These are phyloP conservation scores for Xylariaceae sp. DNA, from an alignment of 2,329 filamentous ascomycete genomes.

Conservation along the genomic window DNA sequence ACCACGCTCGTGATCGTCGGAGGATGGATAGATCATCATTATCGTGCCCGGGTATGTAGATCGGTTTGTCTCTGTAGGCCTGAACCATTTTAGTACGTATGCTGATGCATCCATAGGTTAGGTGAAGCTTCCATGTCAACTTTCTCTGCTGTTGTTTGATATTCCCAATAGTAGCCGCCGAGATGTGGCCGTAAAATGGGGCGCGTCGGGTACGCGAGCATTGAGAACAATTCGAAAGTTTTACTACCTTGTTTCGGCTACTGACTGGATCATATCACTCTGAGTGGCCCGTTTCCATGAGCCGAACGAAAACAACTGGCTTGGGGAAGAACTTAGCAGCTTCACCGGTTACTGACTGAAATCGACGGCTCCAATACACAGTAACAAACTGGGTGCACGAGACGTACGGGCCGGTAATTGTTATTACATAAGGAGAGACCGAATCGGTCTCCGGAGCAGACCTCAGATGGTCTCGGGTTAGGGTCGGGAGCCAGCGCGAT, in stretches of 20 bases:
- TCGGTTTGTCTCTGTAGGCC: slow-evolving; percentile 3
- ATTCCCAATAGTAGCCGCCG: slow-evolving; percentile 9
- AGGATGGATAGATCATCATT: not conserved
- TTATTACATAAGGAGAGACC: slow-evolving; percentile 4
- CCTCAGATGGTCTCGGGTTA: not conserved
- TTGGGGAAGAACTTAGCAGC: not conserved
- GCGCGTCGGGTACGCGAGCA: slow-evolving; percentile 1
- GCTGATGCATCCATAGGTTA: not conserved
- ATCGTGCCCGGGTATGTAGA: not conserved
- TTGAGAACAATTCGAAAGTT: not conserved
- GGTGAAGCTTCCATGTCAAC: slow-evolving; percentile 6
- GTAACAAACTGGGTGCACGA: not conserved
- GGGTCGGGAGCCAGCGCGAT: not conserved
- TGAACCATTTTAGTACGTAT: not conserved
- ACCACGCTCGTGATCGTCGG: slow-evolving; percentile 1
- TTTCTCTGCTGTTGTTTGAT: slow-evolving; percentile 3
- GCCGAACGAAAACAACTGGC: not conserved
- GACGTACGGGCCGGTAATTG: not conserved
- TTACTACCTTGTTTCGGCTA: slow-evolving; percentile 10
- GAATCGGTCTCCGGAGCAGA: not conserved
- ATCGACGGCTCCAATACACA: not conserved
- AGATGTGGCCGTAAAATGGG: slow-evolving; percentile 15
- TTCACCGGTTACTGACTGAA: not conserved
- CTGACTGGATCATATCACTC: slow-evolving; percentile 3
- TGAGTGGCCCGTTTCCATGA: not conserved